Evolutionary conservation across 306 rosid species (phyloP).

Genomic region (Vigna trinervia): DNA sequence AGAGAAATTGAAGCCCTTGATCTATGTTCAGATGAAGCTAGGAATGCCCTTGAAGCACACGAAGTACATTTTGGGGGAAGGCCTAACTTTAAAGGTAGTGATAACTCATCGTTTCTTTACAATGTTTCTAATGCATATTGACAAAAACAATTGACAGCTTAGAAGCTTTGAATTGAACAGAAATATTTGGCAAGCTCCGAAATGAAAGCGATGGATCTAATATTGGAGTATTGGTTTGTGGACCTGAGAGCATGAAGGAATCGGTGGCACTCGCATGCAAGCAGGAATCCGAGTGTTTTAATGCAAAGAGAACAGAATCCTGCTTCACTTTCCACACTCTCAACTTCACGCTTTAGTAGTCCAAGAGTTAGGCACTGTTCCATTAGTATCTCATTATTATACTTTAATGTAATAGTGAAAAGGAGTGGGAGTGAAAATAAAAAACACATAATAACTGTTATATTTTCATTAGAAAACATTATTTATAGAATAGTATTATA

Average conservation of each 20-base stretch:
- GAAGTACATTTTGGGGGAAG: constrained; percentile 79
- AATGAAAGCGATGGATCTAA: constrained; percentile 58
- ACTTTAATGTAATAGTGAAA: constrained; percentile 11
- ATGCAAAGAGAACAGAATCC: constrained; percentile 52
- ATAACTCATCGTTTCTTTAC: background rate
- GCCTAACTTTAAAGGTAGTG: constrained; percentile 77
- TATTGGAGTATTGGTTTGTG: constrained; percentile 78
- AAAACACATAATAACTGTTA: background rate
- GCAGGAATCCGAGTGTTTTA: constrained; percentile 50
- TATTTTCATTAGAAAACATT: background rate
- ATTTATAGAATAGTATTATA: background rate
- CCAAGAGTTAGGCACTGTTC: constrained; percentile 3
- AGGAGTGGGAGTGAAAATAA: background rate
- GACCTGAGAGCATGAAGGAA: constrained; percentile 84
- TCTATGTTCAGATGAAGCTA: constrained; percentile 55
- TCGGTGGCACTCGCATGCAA: constrained; percentile 65
- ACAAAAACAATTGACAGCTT: constrained; percentile 3
- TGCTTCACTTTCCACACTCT: constrained; percentile 78
- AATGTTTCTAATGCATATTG: background rate
- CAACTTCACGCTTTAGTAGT: constrained; percentile 71
- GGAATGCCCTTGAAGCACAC: constrained; percentile 66
- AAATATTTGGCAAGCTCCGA: constrained; percentile 58
- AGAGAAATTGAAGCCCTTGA: constrained; percentile 51
- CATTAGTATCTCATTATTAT: background rate
- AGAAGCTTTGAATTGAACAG: constrained; percentile 48